phyloP scores from a whole-genome alignment of 495 filamentous ascomycete species.

The Letharia lupina region DNA sequence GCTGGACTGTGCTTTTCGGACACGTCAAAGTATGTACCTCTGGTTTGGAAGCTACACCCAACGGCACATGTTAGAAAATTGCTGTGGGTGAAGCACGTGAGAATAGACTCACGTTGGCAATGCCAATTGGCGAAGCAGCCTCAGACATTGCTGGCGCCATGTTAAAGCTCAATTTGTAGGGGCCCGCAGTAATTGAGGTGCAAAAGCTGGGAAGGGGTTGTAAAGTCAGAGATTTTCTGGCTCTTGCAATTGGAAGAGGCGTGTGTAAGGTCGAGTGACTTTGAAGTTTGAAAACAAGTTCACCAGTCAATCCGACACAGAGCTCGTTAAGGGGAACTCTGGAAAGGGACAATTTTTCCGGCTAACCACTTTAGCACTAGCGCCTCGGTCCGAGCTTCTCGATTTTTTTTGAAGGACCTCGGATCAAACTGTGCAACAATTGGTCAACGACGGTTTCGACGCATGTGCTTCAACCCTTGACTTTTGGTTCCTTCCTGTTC shows the following conservation, averaged over 20 bases:
- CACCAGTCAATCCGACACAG: background rate
- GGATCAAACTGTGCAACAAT: no score
- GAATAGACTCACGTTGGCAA: slow-evolving; percentile 74
- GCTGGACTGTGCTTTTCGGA: slow-evolving; percentile 11
- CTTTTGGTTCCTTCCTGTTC: background rate
- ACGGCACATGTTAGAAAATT: slow-evolving; percentile 9
- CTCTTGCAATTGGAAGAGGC: background rate
- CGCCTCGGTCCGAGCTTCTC: slow-evolving; percentile 4
- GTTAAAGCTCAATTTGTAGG: slow-evolving; percentile 30
- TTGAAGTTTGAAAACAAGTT: background rate
- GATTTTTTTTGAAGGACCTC: background rate
- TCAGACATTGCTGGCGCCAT: slow-evolving; percentile 74
- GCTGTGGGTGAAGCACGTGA: slow-evolving; percentile 9
- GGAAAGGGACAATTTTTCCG: background rate
- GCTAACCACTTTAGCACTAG: background rate
- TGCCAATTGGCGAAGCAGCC: slow-evolving; percentile 91
- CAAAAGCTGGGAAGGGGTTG: background rate
- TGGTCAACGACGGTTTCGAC: background rate
- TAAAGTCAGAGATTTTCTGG: background rate
- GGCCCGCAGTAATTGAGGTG: background rate
- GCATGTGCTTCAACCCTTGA: background rate
- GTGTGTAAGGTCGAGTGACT: background rate
- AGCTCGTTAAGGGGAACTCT: background rate
- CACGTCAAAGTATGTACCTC: slow-evolving; percentile 39
- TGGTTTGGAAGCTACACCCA: slow-evolving; percentile 72